Percentiles rank a stretch among this genome's conserved stretches.
phyloP scores from a whole-genome alignment of 768 basidiomycete genomes.

The Ramaria sp. region DNA sequence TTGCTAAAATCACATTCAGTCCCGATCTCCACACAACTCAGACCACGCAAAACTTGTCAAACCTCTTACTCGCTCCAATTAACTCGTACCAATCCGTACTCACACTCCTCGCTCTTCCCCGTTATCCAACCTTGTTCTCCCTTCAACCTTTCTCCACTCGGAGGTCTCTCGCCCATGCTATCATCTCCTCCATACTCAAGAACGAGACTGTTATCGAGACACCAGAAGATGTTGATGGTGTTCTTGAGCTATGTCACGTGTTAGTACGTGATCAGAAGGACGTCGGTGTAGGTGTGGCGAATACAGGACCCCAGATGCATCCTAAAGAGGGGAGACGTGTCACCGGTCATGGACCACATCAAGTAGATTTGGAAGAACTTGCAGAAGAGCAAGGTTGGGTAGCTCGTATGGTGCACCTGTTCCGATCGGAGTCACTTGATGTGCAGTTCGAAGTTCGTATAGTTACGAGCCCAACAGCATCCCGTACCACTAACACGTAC shows the following conservation, averaged over 20 bases:
- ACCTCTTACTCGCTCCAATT: slow-evolving; percentile 87
- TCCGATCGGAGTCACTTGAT: slow-evolving; percentile 77
- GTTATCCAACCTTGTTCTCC: slow-evolving; percentile 72
- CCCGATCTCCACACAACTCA: slow-evolving; percentile 82
- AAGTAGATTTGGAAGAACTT: slow-evolving; percentile 75
- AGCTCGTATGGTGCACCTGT: slow-evolving; percentile 94
- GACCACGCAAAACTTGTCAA: slow-evolving; percentile 83
- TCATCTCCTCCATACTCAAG: slow-evolving; percentile 90
- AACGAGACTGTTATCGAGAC: slow-evolving; percentile 93
- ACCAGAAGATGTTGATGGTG: slow-evolving; percentile 89
- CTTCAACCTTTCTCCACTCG: slow-evolving; percentile 86
- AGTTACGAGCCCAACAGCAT: background rate
- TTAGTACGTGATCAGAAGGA: slow-evolving; percentile 80
- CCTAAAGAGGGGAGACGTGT: slow-evolving; percentile 19
- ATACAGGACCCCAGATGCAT: slow-evolving; percentile 30
- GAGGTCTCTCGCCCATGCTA: slow-evolving; percentile 86
- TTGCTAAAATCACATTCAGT: slow-evolving; percentile 26
- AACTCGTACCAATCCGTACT: slow-evolving; percentile 95
- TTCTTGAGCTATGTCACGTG: slow-evolving; percentile 87
- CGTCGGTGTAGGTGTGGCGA: slow-evolving; percentile 22
- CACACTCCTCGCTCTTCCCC: slow-evolving; percentile 91
- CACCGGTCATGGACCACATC: slow-evolving; percentile 33
- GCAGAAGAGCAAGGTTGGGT: slow-evolving; percentile 99
- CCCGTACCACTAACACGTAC: background rate
- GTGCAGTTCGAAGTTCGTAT: slow-evolving; percentile 80